Conservation (phyloP, 1,139 yeast species). For the Hyphopichia pseudoburtonii region DNA sequence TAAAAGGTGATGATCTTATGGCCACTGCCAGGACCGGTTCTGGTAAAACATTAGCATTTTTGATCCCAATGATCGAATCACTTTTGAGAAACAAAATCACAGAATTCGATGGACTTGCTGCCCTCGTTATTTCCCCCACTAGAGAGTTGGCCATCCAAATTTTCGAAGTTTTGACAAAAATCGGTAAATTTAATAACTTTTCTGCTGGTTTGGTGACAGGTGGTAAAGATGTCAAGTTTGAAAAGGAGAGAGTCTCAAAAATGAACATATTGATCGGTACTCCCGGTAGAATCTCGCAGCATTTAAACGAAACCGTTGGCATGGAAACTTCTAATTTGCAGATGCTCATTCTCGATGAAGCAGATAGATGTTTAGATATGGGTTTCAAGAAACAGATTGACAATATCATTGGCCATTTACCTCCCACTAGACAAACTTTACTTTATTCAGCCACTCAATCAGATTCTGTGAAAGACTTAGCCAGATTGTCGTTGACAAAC, state of each 20-base stretch:
- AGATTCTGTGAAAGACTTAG: slow-evolving; percentile 81
- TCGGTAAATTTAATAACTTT: slow-evolving; percentile 76
- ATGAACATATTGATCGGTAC: slow-evolving; percentile 92
- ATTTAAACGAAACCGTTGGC: slow-evolving; percentile 90
- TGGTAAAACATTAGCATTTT: slow-evolving; percentile 89
- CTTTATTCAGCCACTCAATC: slow-evolving; percentile 94
- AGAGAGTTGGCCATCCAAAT: slow-evolving; percentile 86
- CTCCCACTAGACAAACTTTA: slow-evolving; percentile 83
- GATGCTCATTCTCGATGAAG: slow-evolving; percentile 87
- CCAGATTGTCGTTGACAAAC: slow-evolving; percentile 78
- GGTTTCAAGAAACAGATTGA: slow-evolving; percentile 91
- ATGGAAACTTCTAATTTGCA: slow-evolving; percentile 79
- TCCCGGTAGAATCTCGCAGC: slow-evolving; percentile 93
- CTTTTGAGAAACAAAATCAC: slow-evolving; percentile 76
- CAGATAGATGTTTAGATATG: slow-evolving; percentile 95
- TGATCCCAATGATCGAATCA: slow-evolving; percentile 77
- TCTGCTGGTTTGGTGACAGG: slow-evolving; percentile 97
- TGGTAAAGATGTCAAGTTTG: slow-evolving; percentile 89
- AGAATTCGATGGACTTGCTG: slow-evolving; percentile 90
- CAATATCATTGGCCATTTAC: slow-evolving; percentile 78
- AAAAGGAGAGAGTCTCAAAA: slow-evolving; percentile 77
- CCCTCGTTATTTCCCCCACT: slow-evolving; percentile 88
- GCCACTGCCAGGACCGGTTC: slow-evolving; percentile 98
- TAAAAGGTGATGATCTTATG: slow-evolving; percentile 79
- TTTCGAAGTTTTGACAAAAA: slow-evolving; percentile 81